These are phyloP conservation scores for Ceratobasidium sp. DNA, from an alignment of 1,284 basidiomycete genomes.

Conservation along the genomic window DNA sequence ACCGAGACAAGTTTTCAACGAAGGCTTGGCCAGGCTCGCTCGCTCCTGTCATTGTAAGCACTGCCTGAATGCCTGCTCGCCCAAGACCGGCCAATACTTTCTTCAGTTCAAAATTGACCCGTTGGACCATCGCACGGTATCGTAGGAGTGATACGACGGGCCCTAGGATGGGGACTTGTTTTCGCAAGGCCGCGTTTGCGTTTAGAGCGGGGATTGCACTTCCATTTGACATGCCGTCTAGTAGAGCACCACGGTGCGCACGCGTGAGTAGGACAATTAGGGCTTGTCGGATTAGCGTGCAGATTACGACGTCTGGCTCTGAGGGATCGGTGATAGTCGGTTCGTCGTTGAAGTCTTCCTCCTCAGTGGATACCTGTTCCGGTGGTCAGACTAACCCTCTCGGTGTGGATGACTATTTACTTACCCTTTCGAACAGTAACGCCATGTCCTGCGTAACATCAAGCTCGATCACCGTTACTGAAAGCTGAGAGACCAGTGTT, in stretches of 20 bases:
- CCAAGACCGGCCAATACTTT: conserved; percentile 62
- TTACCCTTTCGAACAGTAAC: conserved; percentile 72
- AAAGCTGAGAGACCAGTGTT: conserved; percentile 76
- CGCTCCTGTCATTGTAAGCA: conserved; percentile 68
- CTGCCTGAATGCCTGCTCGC: conserved; percentile 65
- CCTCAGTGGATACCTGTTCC: conserved; percentile 47
- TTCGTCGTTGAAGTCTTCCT: conserved; percentile 49
- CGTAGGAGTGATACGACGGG: conserved; percentile 79
- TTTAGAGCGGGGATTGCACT: conserved; percentile 43
- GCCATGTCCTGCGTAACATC: conserved; percentile 76
- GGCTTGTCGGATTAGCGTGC: conserved; percentile 74
- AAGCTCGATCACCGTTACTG: conserved; percentile 75
- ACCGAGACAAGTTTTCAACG: conserved; percentile 57
- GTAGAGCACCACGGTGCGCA: conserved; percentile 64
- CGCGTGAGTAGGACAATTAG: conserved; percentile 73
- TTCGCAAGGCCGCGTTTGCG: conserved; percentile 45
- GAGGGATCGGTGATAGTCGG: conserved; percentile 42
- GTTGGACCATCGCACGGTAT: conserved; percentile 75
- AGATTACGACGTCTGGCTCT: conserved; percentile 58
- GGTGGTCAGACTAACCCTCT: background rate
- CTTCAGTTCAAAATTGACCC: conserved; percentile 67
- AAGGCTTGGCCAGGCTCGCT: conserved; percentile 73
- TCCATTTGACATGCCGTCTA: conserved; percentile 57
- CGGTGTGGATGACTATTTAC: conserved; percentile 45
- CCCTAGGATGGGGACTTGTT: conserved; percentile 60